Conservation (phyloP, 2,329 filamentous ascomycete species). For the Beauveria bassiana region DNA sequence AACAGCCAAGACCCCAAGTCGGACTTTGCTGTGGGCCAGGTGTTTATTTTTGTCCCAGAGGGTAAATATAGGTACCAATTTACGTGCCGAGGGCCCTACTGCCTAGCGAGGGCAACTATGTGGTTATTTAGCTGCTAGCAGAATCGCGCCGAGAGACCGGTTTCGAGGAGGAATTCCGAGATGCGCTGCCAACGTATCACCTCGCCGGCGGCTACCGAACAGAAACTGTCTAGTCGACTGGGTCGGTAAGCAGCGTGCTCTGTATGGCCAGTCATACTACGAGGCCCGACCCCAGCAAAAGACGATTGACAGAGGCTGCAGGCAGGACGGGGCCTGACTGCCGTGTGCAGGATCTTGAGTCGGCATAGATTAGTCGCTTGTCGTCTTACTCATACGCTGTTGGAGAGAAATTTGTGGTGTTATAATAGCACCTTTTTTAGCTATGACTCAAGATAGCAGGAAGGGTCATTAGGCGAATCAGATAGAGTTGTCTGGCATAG, state of each 20-base stretch:
- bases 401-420: background rate
- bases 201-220: too few relatives aligned
- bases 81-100: too few relatives aligned
- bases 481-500: background rate
- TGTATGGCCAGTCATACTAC: background rate
- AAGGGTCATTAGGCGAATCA: background rate
- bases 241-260: background rate
- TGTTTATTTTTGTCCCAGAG: background rate
- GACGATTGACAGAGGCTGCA: background rate
- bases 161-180: too few relatives aligned
- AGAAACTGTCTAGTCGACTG: too few relatives aligned
- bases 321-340: background rate
- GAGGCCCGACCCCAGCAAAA: background rate
- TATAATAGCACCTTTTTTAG: background rate
- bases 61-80: background rate
- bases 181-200: too few relatives aligned
- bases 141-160: too few relatives aligned
- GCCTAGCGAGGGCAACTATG: background rate
- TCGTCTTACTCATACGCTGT: conserved; percentile 4
- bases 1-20: background rate
- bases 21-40: background rate
- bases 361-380: background rate
- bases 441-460: background rate
- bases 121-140: too few relatives aligned
- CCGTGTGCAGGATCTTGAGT: background rate